Conservation (phyloP, 2,329 filamentous ascomycete species). For the Aureobasidium zeae region DNA sequence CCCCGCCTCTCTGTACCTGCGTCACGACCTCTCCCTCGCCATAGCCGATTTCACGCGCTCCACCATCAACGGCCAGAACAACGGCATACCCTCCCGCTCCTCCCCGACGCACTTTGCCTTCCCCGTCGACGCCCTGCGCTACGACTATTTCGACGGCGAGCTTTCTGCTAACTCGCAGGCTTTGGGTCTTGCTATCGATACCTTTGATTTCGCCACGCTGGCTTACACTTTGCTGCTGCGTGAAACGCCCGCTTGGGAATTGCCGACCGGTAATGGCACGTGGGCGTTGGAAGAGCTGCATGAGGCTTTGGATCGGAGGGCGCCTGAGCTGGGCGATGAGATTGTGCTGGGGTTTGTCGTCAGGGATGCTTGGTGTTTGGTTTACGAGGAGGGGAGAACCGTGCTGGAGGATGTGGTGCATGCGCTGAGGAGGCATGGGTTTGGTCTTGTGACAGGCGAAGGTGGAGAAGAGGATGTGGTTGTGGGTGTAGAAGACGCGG, state of each 20-base stretch:
- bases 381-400: slow-evolving; percentile 11
- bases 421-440: slow-evolving; percentile 5
- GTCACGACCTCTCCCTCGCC: slow-evolving; percentile 3
- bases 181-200: slow-evolving; percentile 7
- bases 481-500: slow-evolving; percentile 1
- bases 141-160: slow-evolving; percentile 14
- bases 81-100: background rate
- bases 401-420: slow-evolving; percentile 10
- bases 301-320: slow-evolving; percentile 8
- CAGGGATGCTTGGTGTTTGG: slow-evolving; percentile 10
- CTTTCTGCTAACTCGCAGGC: slow-evolving; percentile 7
- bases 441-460: no score
- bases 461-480: slow-evolving; percentile 2
- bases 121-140: slow-evolving; percentile 1
- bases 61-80: slow-evolving; percentile 9
- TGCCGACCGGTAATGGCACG: slow-evolving; percentile 5
- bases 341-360: slow-evolving; percentile 12
- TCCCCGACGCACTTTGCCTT: background rate
- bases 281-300: slow-evolving; percentile 14
- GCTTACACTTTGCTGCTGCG: background rate
- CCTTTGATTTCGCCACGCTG: slow-evolving; percentile 8
- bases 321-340: slow-evolving; percentile 12
- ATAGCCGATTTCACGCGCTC: background rate
- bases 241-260: background rate
- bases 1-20: slow-evolving; percentile 2